Evolutionary conservation across 1,139 yeast species (phyloP).

Genomic region (Protomyces lactucae-debilis): DNA sequence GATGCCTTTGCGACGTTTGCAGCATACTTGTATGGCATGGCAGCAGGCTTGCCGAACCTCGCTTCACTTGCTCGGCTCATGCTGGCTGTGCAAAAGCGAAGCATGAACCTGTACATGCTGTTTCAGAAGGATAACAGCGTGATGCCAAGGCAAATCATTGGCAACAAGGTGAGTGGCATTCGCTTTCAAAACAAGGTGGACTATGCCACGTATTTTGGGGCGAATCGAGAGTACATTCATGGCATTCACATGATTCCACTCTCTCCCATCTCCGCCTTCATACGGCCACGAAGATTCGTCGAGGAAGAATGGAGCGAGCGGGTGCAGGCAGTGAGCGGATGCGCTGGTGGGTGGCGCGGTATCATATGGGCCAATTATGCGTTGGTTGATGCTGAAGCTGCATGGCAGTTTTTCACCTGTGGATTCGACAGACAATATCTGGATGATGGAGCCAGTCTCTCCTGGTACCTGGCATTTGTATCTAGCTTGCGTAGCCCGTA

Average conservation of each 20-base stretch:
- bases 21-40: slow-evolving; percentile 73
- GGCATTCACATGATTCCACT: slow-evolving; percentile 94
- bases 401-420: slow-evolving; percentile 63
- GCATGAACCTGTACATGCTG: slow-evolving; percentile 60
- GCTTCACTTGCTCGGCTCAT: slow-evolving; percentile 68
- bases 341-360: slow-evolving; percentile 84
- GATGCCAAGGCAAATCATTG: slow-evolving; percentile 53
- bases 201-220: slow-evolving; percentile 62
- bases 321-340: slow-evolving; percentile 49
- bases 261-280: slow-evolving; percentile 77
- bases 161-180: slow-evolving; percentile 71
- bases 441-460: slow-evolving; percentile 83
- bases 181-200: slow-evolving; percentile 50
- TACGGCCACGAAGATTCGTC: slow-evolving; percentile 66
- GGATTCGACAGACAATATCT: slow-evolving; percentile 51
- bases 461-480: slow-evolving; percentile 81
- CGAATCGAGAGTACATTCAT: slow-evolving; percentile 72
- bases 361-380: slow-evolving; percentile 61
- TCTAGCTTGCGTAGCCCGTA: slow-evolving; percentile 45
- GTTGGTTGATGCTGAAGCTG: slow-evolving; percentile 57
- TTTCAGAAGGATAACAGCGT: slow-evolving; percentile 54
- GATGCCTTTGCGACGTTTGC: slow-evolving; percentile 62
- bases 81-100: slow-evolving; percentile 58
- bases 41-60: slow-evolving; percentile 61
- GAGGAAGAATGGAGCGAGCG: slow-evolving; percentile 70